These are phyloP conservation scores for Daucus carota DNA, from an alignment of 129 eudicot genomes.

Conservation along the genomic window DNA sequence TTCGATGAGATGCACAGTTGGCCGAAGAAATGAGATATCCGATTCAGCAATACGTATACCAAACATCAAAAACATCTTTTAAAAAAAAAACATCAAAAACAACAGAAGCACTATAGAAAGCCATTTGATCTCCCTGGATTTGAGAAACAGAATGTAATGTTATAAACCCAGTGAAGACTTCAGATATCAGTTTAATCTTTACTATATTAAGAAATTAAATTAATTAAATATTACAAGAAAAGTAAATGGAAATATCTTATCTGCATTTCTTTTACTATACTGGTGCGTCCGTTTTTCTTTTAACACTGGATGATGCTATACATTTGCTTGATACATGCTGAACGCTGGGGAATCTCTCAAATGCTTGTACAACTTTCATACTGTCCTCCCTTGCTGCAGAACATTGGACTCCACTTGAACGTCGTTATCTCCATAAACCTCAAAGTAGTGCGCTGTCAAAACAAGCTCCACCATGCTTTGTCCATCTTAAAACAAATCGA, in stretches of 20 bases:
- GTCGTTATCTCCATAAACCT: not conserved
- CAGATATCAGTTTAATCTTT: not conserved
- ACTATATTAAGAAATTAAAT: not conserved
- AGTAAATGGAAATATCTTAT: not conserved
- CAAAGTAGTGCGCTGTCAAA: not conserved
- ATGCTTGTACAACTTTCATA: not conserved
- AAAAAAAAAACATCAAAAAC: too few species aligned
- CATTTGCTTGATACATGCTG: not conserved
- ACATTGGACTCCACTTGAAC: not conserved
- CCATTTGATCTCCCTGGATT: too few species aligned
- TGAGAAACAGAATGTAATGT: too few species aligned
- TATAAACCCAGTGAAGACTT: not conserved
- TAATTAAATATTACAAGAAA: not conserved
- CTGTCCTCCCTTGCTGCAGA: not conserved
- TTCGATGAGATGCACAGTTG: too few species aligned
- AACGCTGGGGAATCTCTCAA: not conserved
- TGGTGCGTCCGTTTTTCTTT: not conserved
- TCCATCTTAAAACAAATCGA: not conserved
- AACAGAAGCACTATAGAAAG: too few species aligned
- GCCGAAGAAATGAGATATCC: too few species aligned
- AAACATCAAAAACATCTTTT: too few species aligned
- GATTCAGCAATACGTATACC: too few species aligned
- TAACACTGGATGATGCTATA: not conserved
- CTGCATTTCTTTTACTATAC: not conserved
- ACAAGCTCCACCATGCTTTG: not conserved